A percentile compares a stretch with the other conserved stretches of the same genome.
These are phyloP conservation scores for Lotmaria passim DNA, from an alignment of 208 protist species.

Conservation along the genomic window DNA sequence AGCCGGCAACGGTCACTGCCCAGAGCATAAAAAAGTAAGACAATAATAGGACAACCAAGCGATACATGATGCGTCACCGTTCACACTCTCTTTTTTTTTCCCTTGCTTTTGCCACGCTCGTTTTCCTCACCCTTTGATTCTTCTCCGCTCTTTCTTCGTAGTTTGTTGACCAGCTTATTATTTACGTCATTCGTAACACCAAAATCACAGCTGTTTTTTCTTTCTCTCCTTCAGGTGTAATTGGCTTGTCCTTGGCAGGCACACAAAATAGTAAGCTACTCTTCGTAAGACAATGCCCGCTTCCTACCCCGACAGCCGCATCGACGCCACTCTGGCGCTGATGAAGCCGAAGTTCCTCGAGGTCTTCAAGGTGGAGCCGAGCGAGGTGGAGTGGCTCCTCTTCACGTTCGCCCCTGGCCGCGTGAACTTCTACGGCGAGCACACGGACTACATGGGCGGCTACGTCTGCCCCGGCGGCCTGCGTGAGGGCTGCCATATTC, in stretches of 20 bases:
- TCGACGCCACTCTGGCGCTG: conserved; percentile 38
- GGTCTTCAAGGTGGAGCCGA: conserved; percentile 44
- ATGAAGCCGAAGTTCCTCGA: conserved; percentile 70
- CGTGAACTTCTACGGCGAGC: conserved; percentile 88
- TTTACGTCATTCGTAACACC: too few species aligned
- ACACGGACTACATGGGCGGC: conserved; percentile 85
- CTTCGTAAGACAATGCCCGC: conserved; percentile 24
- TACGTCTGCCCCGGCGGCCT: conserved; percentile 65
- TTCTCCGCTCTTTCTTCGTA: too few species aligned
- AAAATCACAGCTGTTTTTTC: background rate
- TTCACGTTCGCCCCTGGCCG: conserved; percentile 73
- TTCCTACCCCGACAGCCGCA: conserved; percentile 51
- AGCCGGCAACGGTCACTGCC: too few species aligned
- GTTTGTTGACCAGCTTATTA: too few species aligned
- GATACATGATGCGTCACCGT: too few species aligned
- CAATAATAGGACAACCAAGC: too few species aligned
- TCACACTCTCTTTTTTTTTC: conserved; percentile 7
- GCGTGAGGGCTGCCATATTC: conserved; percentile 59
- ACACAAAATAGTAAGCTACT: background rate
- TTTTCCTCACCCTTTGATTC: background rate
- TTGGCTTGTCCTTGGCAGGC: too few species aligned
- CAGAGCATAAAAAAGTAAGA: too few species aligned
- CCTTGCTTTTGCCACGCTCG: conserved; percentile 13
- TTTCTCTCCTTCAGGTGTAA: conserved; percentile 10
- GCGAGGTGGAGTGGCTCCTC: conserved; percentile 55